Evolutionary conservation across 2,329 filamentous ascomycete genomes (phyloP), one percentile per base, ranked within the genome.

Genomic region (Xylariomycetidae sp.): DNA sequence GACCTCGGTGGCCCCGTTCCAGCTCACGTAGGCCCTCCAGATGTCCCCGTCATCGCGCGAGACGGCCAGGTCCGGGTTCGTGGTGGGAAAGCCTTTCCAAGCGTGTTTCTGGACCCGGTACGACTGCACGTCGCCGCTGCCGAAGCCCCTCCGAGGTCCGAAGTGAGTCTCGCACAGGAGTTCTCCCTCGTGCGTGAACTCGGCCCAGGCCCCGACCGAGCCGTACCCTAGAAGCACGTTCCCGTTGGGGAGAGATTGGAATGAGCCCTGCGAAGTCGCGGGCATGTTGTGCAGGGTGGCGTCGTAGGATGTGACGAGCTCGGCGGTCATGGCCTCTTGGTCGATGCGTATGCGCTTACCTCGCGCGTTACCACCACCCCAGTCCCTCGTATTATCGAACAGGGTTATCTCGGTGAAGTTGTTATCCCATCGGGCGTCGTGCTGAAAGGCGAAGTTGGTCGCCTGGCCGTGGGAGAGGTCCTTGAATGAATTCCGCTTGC

Each of bases 391-490:
- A 40, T 68, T 68, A 49, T 68, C 62, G 50, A 60, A 67, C 35
- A 68, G 48, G 12, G 61, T 59, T 18, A 68, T 46, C 2, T 56
- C 44, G 1, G 35, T 44, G 11, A 56, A 61, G 40, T 63, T 58
- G 2, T 62, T 59, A 4, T 41, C 42, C 43, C 38, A 75, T 16
- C 67, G 62, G 0, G 69, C 71, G 40, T 75, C 63, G 43, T 76
- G 72, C 44, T 76, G 72, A 61, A 61, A 72, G 33, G 51, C 56
- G 48, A 74, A 69, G 36, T 65, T 61, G 12, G 63, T 69, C 5
- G 67, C 68, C 12, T 51, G 47, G 12, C 63, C 66, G 11, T 54
- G 49, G 2, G 58, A 61, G 5, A 64, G 47, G 37, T 67, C 63
- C 4, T 34, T 36, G 48, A 70, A 70, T 32, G 58, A 54, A 38